These are phyloP conservation scores for Cutaneotrichosporon sp. DNA, from an alignment of 1,284 basidiomycete genomes.

Conservation along the genomic window DNA sequence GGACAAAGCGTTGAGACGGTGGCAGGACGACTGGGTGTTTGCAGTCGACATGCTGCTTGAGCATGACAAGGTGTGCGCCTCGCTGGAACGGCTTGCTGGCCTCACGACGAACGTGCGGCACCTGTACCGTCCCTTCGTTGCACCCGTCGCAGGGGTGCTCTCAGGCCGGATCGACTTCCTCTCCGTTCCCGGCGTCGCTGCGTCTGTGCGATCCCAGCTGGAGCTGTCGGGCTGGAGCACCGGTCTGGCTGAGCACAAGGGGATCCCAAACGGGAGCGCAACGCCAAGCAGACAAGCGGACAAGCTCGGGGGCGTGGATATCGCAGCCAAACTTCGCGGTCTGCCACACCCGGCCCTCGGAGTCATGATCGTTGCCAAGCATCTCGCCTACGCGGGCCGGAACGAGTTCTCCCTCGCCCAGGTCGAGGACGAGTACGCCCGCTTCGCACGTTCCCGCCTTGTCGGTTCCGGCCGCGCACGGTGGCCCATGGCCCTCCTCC, in stretches of 20 bases:
- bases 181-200: conserved; percentile 17
- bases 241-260: not conserved
- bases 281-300: not conserved
- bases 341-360: conserved; percentile 45
- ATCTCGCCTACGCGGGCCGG: conserved; percentile 66
- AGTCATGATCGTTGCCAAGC: conserved; percentile 54
- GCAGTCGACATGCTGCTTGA: conserved; percentile 54
- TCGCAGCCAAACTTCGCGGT: conserved; percentile 20
- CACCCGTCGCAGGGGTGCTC: conserved; percentile 29
- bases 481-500: conserved; percentile 40
- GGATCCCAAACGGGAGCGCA: not conserved
- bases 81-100: conserved; percentile 56
- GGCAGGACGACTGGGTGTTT: conserved; percentile 55
- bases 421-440: conserved; percentile 47
- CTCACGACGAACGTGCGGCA: conserved; percentile 64
- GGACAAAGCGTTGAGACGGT: conserved; percentile 50
- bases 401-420: conserved; percentile 54
- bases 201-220: conserved; percentile 30
- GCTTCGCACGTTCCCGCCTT: conserved; percentile 45
- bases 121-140: conserved; percentile 63
- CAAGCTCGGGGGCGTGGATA: not conserved
- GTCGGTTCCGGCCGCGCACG: conserved; percentile 45
- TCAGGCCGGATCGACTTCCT: conserved; percentile 25
- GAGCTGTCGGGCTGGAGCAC: conserved; percentile 41
- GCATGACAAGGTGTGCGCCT: conserved; percentile 27